phyloP scores from a whole-genome alignment of 2,329 filamentous ascomycete genomes.

The Ophiosphaerella korrae region DNA sequence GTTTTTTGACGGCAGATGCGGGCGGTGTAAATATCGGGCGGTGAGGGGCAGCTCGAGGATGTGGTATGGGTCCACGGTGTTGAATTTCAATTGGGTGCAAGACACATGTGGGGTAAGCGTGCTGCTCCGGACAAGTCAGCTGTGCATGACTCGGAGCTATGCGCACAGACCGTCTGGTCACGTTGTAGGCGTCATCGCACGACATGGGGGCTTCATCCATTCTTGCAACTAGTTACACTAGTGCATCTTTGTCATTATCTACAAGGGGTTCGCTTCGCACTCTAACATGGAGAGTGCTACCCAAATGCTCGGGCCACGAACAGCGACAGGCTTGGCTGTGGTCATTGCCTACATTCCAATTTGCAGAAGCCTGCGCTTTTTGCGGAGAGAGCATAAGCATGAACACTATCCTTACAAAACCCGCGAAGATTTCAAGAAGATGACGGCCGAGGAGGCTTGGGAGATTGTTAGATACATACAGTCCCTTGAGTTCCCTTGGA shows the following conservation, averaged over 20 bases:
- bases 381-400: constrained; percentile 47
- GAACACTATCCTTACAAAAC: constrained; percentile 53
- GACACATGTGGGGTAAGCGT: too few relatives aligned
- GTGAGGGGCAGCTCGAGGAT: constrained; percentile 1
- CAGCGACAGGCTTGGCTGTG: constrained; percentile 10
- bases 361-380: constrained; percentile 46
- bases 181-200: too few relatives aligned
- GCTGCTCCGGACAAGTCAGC: too few relatives aligned
- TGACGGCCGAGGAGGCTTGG: constrained; percentile 61
- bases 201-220: too few relatives aligned
- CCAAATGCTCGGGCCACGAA: background rate
- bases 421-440: constrained; percentile 53
- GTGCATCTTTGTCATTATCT: too few relatives aligned
- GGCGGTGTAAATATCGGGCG: constrained; percentile 8
- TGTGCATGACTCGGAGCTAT: too few relatives aligned
- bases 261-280: background rate
- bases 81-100: too few relatives aligned
- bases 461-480: constrained; percentile 54
- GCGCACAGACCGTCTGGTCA: too few relatives aligned
- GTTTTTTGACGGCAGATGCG: constrained; percentile 11
- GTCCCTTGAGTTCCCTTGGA: constrained; percentile 62
- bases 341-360: constrained; percentile 39
- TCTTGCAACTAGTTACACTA: too few relatives aligned
- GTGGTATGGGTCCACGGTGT: too few relatives aligned
- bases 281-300: background rate